Evolutionary conservation across 192 early-diverging fungal species (phyloP), one percentile per base, ranked within the genome.

Genomic region (Coemansia sp.): DNA sequence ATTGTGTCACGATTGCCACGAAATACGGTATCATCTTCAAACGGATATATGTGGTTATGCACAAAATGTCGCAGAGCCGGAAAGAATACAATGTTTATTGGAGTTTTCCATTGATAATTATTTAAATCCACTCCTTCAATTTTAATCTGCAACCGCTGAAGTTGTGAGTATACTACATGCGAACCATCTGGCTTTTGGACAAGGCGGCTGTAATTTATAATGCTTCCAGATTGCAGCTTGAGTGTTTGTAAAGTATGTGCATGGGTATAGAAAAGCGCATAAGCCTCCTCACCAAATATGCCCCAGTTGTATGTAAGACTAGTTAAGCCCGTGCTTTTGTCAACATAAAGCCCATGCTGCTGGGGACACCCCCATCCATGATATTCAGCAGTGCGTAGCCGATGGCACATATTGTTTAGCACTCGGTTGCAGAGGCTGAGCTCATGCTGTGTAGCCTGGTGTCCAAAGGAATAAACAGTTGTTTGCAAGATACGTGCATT

Each of bases 31-130:
- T 55, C 32, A 38, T 55, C 35, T 4, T 22, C 21, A 24, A 55
- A 55, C 18, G 53, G 35, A 22, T 55, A 40, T 16, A 55, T 18
- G 18, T 55, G 53, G 21, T 55, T 55, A 19, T n/a, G 12, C 9
- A 18, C n/a, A 24, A 55, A 38, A 3, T 12, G 11, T 7, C n/a
- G 10, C n/a, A 55, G 32, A 16, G 8, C 5, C 18, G 53, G 53
- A 38, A 55, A 55, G n/a, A 27, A 38, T 28, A 23, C 53, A 18
- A n/a, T 55, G n/a, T 28, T 55, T 19, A 14, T 55, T 10, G 32
- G 48, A 12, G 48, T 50, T 16, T 18, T 50, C 48, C 48, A 50
- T n/a, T 30, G 27, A 28, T 5, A 30, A 23, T n/a, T 50, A 23
- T 50, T 27, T n/a, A 50, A 30, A 18, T 29, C 48, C 5, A n/a